Percentiles rank a stretch among this genome's conserved stretches.
phyloP scores from a whole-genome alignment of 768 basidiomycete genomes.

The Rubroboletus satanas region DNA sequence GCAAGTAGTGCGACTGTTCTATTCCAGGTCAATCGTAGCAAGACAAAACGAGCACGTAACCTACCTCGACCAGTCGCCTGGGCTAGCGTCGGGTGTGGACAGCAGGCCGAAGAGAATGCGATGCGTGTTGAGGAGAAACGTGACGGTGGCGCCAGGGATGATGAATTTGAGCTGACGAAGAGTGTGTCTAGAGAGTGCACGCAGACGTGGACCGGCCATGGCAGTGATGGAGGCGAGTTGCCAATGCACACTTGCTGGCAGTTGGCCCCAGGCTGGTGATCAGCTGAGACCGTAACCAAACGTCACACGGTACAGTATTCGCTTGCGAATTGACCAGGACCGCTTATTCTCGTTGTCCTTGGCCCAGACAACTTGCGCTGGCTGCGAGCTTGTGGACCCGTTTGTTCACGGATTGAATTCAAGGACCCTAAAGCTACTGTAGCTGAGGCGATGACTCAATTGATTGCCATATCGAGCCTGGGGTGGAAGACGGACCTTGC shows the following conservation, averaged over 20 bases:
- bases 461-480: slow-evolving; percentile 14
- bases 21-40: slow-evolving; percentile 7
- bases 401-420: not conserved
- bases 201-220: slow-evolving; percentile 21
- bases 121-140: slow-evolving; percentile 58
- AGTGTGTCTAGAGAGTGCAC: slow-evolving; percentile 45
- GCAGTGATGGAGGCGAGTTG: not conserved
- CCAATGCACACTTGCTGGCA: not conserved
- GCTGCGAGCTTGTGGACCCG: not conserved
- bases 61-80: slow-evolving; percentile 52
- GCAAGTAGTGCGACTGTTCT: slow-evolving; percentile 55
- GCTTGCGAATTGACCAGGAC: not conserved
- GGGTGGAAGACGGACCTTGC: not conserved
- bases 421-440: not conserved
- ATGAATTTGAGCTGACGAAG: slow-evolving; percentile 72
- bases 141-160: slow-evolving; percentile 61
- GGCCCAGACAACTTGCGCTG: not conserved
- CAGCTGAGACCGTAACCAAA: slow-evolving; percentile 12
- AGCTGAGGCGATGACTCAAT: not conserved
- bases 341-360: not conserved
- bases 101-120: slow-evolving; percentile 45
- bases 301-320: slow-evolving; percentile 3
- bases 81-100: slow-evolving; percentile 26
- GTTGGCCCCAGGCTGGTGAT: not conserved
- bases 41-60: not conserved